Evolutionary conservation across 108 stramenopile genomes (phyloP).

Genomic region (Asterionellopsis glacialis): DNA sequence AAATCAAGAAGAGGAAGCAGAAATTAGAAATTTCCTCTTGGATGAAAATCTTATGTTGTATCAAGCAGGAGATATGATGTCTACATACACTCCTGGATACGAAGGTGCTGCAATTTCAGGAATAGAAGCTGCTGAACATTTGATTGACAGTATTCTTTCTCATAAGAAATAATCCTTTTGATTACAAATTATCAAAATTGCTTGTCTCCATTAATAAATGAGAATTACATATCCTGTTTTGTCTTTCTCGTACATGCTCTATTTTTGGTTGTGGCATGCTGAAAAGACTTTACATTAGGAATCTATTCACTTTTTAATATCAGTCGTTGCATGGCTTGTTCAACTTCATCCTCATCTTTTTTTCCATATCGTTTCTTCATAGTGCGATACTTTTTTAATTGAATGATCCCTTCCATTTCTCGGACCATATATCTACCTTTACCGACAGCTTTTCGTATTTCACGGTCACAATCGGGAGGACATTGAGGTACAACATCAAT

Average conservation of each 20-base stretch:
- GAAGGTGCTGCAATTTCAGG: constrained; percentile 61
- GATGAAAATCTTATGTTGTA: constrained; percentile 41
- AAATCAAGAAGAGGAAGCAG: neutral
- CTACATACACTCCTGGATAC: constrained; percentile 47
- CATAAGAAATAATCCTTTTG: too few relatives aligned
- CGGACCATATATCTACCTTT: constrained; percentile 77
- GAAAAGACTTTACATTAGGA: too few relatives aligned
- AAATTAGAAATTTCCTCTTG: constrained; percentile 21
- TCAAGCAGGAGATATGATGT: constrained; percentile 68
- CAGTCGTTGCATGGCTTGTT: too few relatives aligned
- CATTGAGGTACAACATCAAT: neutral
- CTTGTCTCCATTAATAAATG: too few relatives aligned
- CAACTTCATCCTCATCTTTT: neutral
- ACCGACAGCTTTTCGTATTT: constrained; percentile 79
- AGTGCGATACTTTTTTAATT: constrained; percentile 76
- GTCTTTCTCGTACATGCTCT: too few relatives aligned
- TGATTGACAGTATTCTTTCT: neutral
- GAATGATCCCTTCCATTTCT: constrained; percentile 74
- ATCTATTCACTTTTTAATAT: too few relatives aligned
- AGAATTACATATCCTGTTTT: too few relatives aligned
- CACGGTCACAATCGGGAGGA: constrained; percentile 61
- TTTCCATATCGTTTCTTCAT: constrained; percentile 45
- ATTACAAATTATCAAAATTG: too few relatives aligned
- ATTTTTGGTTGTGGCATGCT: too few relatives aligned
- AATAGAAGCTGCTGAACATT: constrained; percentile 39